Evolutionary conservation across 202 grass and related monocot genomes (phyloP).

Genomic region (Saccharum hybrid): DNA sequence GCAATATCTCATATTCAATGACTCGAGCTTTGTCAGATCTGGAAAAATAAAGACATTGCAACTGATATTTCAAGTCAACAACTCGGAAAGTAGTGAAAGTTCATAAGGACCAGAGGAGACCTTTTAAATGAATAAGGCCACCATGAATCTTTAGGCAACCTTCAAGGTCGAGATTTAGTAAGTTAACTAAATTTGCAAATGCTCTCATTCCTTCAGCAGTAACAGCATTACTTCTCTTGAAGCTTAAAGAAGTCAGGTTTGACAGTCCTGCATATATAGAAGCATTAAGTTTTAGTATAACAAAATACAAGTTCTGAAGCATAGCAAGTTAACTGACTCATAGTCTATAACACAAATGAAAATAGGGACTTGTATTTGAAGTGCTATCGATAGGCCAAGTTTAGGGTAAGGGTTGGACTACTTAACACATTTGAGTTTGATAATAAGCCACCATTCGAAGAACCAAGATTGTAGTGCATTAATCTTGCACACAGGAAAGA

Average conservation of each 20-base stretch:
- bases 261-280: conserved; percentile 66
- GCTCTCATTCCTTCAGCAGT: conserved; percentile 77
- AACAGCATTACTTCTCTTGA: conserved; percentile 80
- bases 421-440: conserved; percentile 18
- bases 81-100: not conserved
- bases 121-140: conserved; percentile 84
- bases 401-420: not conserved
- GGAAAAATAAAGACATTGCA: conserved; percentile 32
- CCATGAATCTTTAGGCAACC: conserved; percentile 77
- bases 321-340: not conserved
- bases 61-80: conserved; percentile 20
- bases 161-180: conserved; percentile 89
- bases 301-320: conserved; percentile 3
- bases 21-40: conserved; percentile 82
- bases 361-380: not conserved
- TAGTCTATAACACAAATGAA: not conserved
- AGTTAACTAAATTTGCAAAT: conserved; percentile 72
- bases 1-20: conserved; percentile 92
- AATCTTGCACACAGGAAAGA: conserved; percentile 9
- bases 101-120: conserved; percentile 40
- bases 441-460: conserved; percentile 15
- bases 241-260: conserved; percentile 77
- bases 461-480: not conserved
- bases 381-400: conserved; percentile 22
- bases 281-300: conserved; percentile 19